phyloP scores from a whole-genome alignment of 352 stramenopile species.

The Phytophthora hibernalis region DNA sequence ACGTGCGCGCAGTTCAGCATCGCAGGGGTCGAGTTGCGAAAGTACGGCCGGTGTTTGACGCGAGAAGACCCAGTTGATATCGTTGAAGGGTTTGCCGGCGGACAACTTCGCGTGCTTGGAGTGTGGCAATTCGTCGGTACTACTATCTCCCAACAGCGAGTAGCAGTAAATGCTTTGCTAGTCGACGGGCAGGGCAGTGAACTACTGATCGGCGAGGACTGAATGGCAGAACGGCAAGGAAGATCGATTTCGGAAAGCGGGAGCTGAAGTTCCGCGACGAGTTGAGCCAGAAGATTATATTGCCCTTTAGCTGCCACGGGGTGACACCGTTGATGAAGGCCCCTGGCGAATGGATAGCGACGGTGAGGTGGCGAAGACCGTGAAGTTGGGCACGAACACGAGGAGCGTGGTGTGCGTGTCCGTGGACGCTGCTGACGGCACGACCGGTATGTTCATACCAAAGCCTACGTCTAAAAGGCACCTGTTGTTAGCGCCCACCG shows the following conservation, averaged over 20 bases:
- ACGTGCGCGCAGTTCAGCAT: constrained; percentile 1
- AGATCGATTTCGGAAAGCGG: constrained; percentile 5
- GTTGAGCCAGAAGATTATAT: too few species aligned
- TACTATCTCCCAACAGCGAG: background rate
- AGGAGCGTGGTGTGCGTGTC: too few species aligned
- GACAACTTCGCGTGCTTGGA: background rate
- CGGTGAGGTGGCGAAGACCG: too few species aligned
- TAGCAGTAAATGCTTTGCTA: background rate
- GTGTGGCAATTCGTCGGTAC: constrained; percentile 4
- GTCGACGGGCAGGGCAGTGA: constrained; percentile 6
- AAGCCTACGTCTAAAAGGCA: too few species aligned
- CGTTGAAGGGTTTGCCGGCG: constrained; percentile 16
- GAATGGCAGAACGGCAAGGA: background rate
- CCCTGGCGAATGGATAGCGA: too few species aligned
- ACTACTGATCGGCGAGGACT: constrained; percentile 16
- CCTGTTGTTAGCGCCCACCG: too few species aligned
- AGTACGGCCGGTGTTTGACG: background rate
- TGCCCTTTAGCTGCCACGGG: too few species aligned
- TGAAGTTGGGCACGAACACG: too few species aligned
- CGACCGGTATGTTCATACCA: too few species aligned
- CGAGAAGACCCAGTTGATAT: constrained; percentile 1
- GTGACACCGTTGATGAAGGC: too few species aligned
- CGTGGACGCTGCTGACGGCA: too few species aligned
- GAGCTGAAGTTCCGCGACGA: background rate
- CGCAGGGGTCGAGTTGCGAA: background rate